These are phyloP conservation scores for Tolypocladium tropicale DNA, from an alignment of 2,329 filamentous ascomycete genomes.

Conservation along the genomic window DNA sequence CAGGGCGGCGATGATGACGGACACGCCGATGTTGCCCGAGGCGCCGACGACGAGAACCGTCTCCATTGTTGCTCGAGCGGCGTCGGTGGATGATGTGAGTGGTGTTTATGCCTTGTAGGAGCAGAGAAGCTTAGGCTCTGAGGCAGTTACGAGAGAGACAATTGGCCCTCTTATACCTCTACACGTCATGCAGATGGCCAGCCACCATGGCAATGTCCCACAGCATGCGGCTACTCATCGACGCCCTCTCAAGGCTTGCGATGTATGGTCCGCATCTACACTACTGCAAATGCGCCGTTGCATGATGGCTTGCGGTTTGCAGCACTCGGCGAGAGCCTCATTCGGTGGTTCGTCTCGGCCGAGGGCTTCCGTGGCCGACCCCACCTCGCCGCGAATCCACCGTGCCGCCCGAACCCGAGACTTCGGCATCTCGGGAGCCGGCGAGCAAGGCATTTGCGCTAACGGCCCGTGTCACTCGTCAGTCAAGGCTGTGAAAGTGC, in stretches of 20 bases:
- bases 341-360: background rate
- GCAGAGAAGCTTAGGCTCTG: no score
- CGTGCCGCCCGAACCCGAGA: background rate
- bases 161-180: no score
- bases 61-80: background rate
- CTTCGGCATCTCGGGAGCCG: background rate
- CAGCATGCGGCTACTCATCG: no score
- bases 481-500: background rate
- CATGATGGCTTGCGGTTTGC: no score
- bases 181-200: no score
- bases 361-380: background rate
- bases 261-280: no score
- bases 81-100: background rate
- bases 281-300: no score
- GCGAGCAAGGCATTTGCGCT: background rate
- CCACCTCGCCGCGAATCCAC: background rate
- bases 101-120: background rate
- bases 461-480: no score
- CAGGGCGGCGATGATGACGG: background rate
- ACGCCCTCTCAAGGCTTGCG: no score
- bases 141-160: no score
- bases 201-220: no score
- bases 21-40: background rate
- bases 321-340: no score
- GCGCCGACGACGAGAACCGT: background rate